Evolutionary conservation across 2,329 filamentous ascomycete species (phyloP).

Genomic region (Neonectria faginata): DNA sequence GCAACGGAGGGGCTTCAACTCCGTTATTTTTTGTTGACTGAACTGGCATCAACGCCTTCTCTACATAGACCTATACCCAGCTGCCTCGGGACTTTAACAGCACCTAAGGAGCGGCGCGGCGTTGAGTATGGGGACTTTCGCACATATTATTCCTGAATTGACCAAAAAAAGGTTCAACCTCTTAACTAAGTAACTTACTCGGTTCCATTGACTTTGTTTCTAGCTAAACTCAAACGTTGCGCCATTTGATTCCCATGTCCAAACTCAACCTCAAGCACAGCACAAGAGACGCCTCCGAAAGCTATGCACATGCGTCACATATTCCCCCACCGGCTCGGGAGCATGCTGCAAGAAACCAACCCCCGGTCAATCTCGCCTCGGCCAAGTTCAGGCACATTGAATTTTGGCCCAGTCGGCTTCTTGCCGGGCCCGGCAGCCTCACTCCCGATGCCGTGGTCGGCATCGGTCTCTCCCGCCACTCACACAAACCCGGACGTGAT

Average conservation of each 20-base stretch:
- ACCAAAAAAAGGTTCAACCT: constrained; percentile 34
- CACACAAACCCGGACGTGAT: constrained; percentile 11
- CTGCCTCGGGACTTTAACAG: constrained; percentile 39
- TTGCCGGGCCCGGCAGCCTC: constrained; percentile 36
- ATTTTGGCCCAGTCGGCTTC: constrained; percentile 28
- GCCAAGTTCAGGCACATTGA: constrained; percentile 8
- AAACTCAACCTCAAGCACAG: neutral
- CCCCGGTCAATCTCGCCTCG: constrained; percentile 3
- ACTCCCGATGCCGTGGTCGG: constrained; percentile 17
- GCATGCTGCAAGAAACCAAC: constrained; percentile 1
- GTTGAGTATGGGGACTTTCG: constrained; percentile 36
- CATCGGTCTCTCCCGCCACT: constrained; percentile 15
- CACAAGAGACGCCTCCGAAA: neutral
- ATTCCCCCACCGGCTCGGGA: neutral
- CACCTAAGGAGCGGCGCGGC: constrained; percentile 42
- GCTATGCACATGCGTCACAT: neutral
- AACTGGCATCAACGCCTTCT: constrained; percentile 40
- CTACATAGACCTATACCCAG: constrained; percentile 35
- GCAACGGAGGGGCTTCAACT: constrained; percentile 35
- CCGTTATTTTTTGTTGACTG: constrained; percentile 32
- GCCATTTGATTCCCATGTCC: neutral
- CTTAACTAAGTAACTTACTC: neutral
- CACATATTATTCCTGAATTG: constrained; percentile 34
- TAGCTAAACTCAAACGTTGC: neutral
- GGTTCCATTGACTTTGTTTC: constrained; percentile 6